Evolutionary conservation across 1,139 yeast species (phyloP).

Genomic region (Dujonia santamariae): DNA sequence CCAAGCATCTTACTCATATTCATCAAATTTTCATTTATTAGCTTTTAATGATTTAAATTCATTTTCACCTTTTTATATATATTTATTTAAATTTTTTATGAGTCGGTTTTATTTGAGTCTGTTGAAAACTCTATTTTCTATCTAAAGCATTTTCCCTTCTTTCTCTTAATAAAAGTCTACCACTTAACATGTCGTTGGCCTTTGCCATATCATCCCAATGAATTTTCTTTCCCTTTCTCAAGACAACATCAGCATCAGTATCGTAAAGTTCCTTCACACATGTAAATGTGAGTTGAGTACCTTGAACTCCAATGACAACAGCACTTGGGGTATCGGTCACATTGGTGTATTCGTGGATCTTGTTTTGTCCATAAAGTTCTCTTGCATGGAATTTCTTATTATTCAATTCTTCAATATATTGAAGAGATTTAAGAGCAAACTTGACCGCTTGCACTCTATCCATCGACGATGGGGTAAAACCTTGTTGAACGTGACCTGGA

Average conservation of each 20-base stretch:
- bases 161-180: constrained; percentile 52
- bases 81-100: too few relatives aligned
- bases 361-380: constrained; percentile 6
- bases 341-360: constrained; percentile 5
- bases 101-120: too few relatives aligned
- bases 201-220: constrained; percentile 66
- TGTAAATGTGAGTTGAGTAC: constrained; percentile 57
- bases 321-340: constrained; percentile 29
- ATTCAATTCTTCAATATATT: constrained; percentile 56
- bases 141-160: constrained; percentile 8
- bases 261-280: constrained; percentile 54
- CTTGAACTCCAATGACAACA: constrained; percentile 69
- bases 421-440: constrained; percentile 66
- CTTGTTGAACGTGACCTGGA: constrained; percentile 86
- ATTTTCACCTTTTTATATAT: too few relatives aligned
- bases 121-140: too few relatives aligned
- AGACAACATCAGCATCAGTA: constrained; percentile 53
- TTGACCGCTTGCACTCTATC: constrained; percentile 72
- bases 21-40: too few relatives aligned
- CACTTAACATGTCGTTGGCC: constrained; percentile 68
- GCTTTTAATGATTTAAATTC: too few relatives aligned
- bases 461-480: constrained; percentile 74
- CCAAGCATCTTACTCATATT: too few relatives aligned
- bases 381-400: constrained; percentile 6
- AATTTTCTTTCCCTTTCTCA: constrained; percentile 63